These are phyloP conservation scores for Geranomyces michiganensis DNA, from an alignment of 192 early-diverging fungal species.

Conservation along the genomic window DNA sequence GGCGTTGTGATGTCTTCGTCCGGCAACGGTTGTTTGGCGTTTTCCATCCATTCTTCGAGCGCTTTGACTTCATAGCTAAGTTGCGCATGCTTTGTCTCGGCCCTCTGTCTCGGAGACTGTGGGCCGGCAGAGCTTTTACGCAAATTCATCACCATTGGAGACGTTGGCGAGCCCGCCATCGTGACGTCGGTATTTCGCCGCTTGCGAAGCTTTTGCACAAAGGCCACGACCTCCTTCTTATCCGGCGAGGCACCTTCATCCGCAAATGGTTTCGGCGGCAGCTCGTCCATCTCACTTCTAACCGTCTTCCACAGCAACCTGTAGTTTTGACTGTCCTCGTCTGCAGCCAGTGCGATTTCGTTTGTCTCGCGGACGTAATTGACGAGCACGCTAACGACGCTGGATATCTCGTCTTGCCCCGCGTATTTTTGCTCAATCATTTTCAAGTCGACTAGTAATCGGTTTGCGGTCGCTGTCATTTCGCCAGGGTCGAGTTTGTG, in stretches of 20 bases:
- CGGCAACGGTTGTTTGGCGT: background rate
- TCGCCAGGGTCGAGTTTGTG: slow-evolving; percentile 1
- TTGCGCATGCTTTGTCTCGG: background rate
- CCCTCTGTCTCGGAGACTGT: background rate
- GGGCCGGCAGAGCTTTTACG: too few species aligned
- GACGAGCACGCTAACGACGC: slow-evolving; percentile 11
- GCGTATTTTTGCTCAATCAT: slow-evolving; percentile 10
- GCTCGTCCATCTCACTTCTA: background rate
- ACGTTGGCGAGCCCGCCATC: background rate
- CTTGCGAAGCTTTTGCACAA: background rate
- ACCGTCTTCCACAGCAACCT: slow-evolving; percentile 1
- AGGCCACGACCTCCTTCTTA: background rate
- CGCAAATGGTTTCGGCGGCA: background rate
- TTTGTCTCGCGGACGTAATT: slow-evolving; percentile 5
- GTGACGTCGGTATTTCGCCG: slow-evolving; percentile 7
- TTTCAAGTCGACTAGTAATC: slow-evolving; percentile 9
- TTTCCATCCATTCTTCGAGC: background rate
- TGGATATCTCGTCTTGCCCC: slow-evolving; percentile 19
- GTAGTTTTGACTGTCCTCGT: slow-evolving; percentile 8
- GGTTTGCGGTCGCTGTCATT: slow-evolving; percentile 9
- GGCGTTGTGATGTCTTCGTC: background rate
- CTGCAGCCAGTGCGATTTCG: slow-evolving; percentile 4
- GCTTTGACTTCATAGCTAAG: background rate
- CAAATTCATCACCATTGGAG: background rate
- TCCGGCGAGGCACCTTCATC: background rate